Conservation (phyloP, 2,329 filamentous ascomycete genomes). For the Cadophora gregata region DNA sequence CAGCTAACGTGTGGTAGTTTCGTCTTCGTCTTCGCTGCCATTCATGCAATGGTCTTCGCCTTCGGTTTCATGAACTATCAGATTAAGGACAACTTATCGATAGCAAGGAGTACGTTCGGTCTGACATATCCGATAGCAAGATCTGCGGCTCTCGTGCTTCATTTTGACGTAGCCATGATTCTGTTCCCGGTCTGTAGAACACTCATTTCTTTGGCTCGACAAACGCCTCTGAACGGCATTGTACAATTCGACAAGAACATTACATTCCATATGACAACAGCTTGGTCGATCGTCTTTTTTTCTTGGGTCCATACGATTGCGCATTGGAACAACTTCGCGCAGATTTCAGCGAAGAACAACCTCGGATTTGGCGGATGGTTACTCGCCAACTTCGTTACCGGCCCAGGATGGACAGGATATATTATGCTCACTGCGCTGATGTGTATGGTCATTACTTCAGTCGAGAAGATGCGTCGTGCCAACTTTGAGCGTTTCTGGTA, state of each 20-base stretch:
- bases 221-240: conserved; percentile 84
- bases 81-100: conserved; percentile 75
- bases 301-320: conserved; percentile 86
- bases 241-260: conserved; percentile 92
- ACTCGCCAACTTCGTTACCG: conserved; percentile 77
- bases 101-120: conserved; percentile 71
- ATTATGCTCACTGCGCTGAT: conserved; percentile 81
- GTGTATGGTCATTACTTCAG: conserved; percentile 78
- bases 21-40: conserved; percentile 74
- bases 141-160: conserved; percentile 76
- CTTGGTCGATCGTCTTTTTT: conserved; percentile 89
- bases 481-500: conserved; percentile 94
- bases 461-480: conserved; percentile 77
- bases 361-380: conserved; percentile 81
- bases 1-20: conserved; percentile 60
- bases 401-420: conserved; percentile 86
- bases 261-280: conserved; percentile 83
- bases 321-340: conserved; percentile 87
- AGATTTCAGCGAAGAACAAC: conserved; percentile 75
- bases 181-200: conserved; percentile 85
- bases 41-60: conserved; percentile 78
- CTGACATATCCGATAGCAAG: conserved; percentile 79
- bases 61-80: conserved; percentile 83
- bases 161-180: conserved; percentile 81
- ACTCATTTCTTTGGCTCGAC: conserved; percentile 79